Conservation (phyloP, 805 yeast genomes). For the Candida loeiensis region DNA sequence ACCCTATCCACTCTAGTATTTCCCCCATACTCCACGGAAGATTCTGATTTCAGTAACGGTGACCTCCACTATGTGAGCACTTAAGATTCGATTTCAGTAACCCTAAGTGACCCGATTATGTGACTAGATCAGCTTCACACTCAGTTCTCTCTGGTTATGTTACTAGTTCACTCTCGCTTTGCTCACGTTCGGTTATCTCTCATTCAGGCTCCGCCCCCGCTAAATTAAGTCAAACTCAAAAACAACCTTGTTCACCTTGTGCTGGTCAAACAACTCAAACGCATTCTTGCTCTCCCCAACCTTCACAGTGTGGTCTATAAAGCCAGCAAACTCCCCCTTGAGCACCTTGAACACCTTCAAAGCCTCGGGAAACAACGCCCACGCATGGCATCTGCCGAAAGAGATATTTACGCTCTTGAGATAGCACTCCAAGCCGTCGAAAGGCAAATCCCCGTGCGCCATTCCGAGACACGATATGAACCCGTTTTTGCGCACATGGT, state of each 20-base stretch:
- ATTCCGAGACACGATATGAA: slow-evolving; percentile 57
- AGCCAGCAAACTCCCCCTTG: slow-evolving; percentile 44
- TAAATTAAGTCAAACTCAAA: slow-evolving; percentile 26
- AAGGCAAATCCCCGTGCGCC: slow-evolving; percentile 56
- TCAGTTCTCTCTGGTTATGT: no score
- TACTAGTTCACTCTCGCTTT: no score
- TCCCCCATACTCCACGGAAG: no score
- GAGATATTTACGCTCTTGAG: slow-evolving; percentile 53
- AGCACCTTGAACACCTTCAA: slow-evolving; percentile 44
- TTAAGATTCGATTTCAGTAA: no score
- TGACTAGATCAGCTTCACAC: no score
- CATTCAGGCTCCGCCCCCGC: background rate
- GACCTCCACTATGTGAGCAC: no score
- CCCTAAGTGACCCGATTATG: no score
- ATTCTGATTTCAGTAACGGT: no score
- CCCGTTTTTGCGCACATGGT: slow-evolving; percentile 55
- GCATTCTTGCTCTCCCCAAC: slow-evolving; percentile 45
- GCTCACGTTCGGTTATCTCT: no score
- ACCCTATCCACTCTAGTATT: no score
- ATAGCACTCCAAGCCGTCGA: slow-evolving; percentile 55
- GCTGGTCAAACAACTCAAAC: slow-evolving; percentile 50
- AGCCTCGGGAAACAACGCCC: slow-evolving; percentile 53
- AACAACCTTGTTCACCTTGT: slow-evolving; percentile 53
- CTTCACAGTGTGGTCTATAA: slow-evolving; percentile 47
- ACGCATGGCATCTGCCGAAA: slow-evolving; percentile 62